These are phyloP conservation scores for Ophiostoma quercus DNA, from an alignment of 2,329 filamentous ascomycete species.

Conservation along the genomic window DNA sequence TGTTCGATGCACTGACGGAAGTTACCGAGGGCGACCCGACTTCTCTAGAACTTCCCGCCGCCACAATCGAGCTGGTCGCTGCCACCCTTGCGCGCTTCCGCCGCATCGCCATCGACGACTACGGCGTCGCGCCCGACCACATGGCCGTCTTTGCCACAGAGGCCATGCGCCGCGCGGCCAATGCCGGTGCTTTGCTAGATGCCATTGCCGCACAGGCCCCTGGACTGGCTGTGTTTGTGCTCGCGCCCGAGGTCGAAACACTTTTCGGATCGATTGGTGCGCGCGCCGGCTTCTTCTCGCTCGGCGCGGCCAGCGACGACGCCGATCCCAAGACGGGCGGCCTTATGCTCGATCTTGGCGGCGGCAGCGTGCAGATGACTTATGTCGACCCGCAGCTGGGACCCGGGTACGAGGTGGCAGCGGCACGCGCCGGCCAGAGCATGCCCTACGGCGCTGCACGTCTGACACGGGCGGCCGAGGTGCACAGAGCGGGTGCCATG, in stretches of 20 bases:
- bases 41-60: slow-evolving; percentile 42
- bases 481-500: not conserved
- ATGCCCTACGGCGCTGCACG: slow-evolving; percentile 58
- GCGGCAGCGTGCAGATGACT: slow-evolving; percentile 62
- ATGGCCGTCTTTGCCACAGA: slow-evolving; percentile 80
- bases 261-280: slow-evolving; percentile 78
- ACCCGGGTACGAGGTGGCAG: slow-evolving; percentile 46
- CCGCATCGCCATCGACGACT: slow-evolving; percentile 59
- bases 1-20: slow-evolving; percentile 70
- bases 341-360: slow-evolving; percentile 81
- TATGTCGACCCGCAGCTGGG: slow-evolving; percentile 48
- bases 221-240: slow-evolving; percentile 64
- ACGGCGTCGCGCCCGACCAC: slow-evolving; percentile 59
- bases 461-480: slow-evolving; percentile 41
- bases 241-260: slow-evolving; percentile 77
- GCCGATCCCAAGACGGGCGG: slow-evolving; percentile 42
- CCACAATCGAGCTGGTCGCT: slow-evolving; percentile 62
- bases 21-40: slow-evolving; percentile 27
- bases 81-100: slow-evolving; percentile 65
- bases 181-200: slow-evolving; percentile 61
- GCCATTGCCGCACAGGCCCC: slow-evolving; percentile 56
- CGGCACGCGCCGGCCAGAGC: slow-evolving; percentile 51
- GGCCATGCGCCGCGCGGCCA: slow-evolving; percentile 75
- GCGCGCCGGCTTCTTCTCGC: slow-evolving; percentile 63
- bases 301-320: slow-evolving; percentile 34